Evolutionary conservation across 225 moss, liverwort and hornwort species (phyloP).

Genomic region (Climacium dendroides): DNA sequence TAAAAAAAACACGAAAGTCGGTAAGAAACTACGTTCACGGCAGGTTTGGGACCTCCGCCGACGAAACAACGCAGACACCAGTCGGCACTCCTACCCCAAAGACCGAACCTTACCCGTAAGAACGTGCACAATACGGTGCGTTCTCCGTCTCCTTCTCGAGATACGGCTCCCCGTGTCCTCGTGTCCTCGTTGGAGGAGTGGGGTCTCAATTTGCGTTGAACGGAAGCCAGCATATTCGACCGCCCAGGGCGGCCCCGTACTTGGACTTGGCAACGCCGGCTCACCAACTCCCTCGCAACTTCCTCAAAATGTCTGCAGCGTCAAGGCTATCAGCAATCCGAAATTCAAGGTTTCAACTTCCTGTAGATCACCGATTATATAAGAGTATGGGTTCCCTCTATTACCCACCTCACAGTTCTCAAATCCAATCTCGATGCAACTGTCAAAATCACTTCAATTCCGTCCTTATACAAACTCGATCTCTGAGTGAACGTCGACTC

Average conservation of each 20-base stretch:
- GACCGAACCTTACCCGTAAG: neutral
- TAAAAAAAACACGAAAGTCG: neutral
- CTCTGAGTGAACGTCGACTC: neutral
- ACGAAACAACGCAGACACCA: neutral
- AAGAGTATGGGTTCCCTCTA: neutral
- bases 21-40: neutral
- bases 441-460: neutral
- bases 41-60: neutral
- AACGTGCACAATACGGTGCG: neutral
- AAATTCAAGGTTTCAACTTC: neutral
- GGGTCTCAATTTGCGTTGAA: neutral
- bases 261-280: neutral
- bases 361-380: no score
- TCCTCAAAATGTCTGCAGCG: constrained; percentile 1
- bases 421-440: no score
- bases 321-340: neutral
- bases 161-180: neutral
- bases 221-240: neutral
- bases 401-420: neutral
- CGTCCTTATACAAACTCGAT: neutral
- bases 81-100: neutral
- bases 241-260: neutral
- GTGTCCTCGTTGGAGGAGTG: neutral
- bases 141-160: neutral
- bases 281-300: neutral